Percentiles rank a stretch among this genome's conserved stretches.
Evolutionary conservation across 1,284 basidiomycete species (phyloP).

Genomic region (Pseudozyma thailandica): DNA sequence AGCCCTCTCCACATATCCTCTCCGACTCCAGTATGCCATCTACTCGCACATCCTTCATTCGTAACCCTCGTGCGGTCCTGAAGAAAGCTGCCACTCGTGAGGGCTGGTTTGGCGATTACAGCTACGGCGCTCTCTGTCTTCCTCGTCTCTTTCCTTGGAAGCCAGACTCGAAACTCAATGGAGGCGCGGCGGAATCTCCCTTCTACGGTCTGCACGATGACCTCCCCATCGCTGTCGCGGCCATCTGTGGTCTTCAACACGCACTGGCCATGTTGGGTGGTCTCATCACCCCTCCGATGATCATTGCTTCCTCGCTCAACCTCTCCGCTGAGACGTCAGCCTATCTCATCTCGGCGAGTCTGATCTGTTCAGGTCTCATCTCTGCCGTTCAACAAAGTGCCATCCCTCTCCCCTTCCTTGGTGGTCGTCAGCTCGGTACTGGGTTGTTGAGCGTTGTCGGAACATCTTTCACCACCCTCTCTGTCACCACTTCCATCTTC

Average conservation of each 20-base stretch:
- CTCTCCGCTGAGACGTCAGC: constrained; percentile 71
- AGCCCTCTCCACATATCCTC: constrained; percentile 1
- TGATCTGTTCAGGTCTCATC: constrained; percentile 77
- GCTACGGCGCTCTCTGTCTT: constrained; percentile 51
- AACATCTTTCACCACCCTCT: constrained; percentile 83
- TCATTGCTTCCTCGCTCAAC: constrained; percentile 68
- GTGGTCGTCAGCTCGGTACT: constrained; percentile 77
- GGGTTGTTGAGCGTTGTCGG: constrained; percentile 86
- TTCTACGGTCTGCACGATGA: constrained; percentile 62
- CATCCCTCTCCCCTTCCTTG: constrained; percentile 72
- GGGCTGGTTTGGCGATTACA: constrained; percentile 58
- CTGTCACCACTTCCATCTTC: constrained; percentile 76
- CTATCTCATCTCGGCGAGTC: constrained; percentile 83
- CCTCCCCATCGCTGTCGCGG: constrained; percentile 51
- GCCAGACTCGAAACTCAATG: constrained; percentile 21
- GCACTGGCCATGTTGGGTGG: constrained; percentile 84
- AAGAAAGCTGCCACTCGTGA: constrained; percentile 30
- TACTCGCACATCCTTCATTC: constrained; percentile 3
- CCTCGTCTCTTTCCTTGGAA: constrained; percentile 56
- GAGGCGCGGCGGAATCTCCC: constrained; percentile 31
- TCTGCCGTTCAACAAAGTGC: constrained; percentile 81
- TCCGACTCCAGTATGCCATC: background rate
- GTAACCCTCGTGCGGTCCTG: constrained; percentile 12
- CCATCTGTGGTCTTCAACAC: constrained; percentile 74
- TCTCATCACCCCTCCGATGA: constrained; percentile 80